Evolutionary conservation across 768 basidiomycete species (phyloP).

Genomic region (Lactifluus echinatus): DNA sequence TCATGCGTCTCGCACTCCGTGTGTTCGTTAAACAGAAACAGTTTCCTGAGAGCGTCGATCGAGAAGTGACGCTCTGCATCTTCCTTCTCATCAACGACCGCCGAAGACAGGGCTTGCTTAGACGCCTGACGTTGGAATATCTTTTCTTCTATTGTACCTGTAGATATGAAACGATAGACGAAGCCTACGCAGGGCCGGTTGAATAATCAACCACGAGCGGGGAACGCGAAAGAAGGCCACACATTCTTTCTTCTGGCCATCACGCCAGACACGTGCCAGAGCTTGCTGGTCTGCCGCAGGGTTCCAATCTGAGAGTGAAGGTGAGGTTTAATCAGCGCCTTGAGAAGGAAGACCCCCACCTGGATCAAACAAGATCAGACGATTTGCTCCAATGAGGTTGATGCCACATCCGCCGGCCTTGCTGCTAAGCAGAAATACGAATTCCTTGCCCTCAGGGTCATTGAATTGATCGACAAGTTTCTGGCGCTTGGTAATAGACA

Average conservation of each 20-base stretch:
- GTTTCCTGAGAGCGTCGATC: conserved; percentile 73
- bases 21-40: conserved; percentile 85
- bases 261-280: conserved; percentile 96
- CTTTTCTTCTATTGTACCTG: conserved; percentile 97
- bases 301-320: conserved; percentile 70
- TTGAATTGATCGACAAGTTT: conserved; percentile 97
- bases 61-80: conserved; percentile 95
- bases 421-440: conserved; percentile 88
- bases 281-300: conserved; percentile 98
- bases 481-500: conserved; percentile 86
- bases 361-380: conserved; percentile 92
- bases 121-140: conserved; percentile 96
- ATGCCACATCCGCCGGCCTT: conserved; percentile 96
- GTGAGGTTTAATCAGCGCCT: background rate
- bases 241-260: conserved; percentile 99
- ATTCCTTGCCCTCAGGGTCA: conserved; percentile 86
- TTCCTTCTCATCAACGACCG: conserved; percentile 97
- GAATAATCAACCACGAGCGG: background rate
- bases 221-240: conserved; percentile 24
- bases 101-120: conserved; percentile 93
- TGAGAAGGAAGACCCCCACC: conserved; percentile 39
- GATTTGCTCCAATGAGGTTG: conserved; percentile 93
- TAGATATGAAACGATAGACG: conserved; percentile 95
- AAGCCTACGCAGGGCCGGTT: conserved; percentile 50
- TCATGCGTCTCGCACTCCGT: conserved; percentile 94